phyloP scores from a whole-genome alignment of 164 flowering plant species.

The Tetracentron sinense region DNA sequence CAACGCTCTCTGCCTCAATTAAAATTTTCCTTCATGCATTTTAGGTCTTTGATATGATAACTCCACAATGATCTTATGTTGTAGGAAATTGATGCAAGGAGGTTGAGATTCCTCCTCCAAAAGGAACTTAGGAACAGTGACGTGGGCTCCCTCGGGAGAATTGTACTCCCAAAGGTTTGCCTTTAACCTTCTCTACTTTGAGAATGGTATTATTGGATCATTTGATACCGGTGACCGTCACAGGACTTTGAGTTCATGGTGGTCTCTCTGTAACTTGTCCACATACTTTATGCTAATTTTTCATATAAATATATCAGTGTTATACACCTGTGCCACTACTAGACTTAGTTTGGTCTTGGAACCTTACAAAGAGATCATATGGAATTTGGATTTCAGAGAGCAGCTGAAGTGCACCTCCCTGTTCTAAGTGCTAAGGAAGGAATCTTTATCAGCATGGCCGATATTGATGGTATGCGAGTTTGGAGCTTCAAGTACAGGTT shows the following conservation, averaged over 20 bases:
- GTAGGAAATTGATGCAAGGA: conserved; percentile 19
- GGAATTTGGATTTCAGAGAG: conserved; percentile 51
- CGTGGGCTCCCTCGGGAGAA: conserved; percentile 29
- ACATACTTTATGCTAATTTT: background rate
- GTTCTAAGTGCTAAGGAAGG: conserved; percentile 66
- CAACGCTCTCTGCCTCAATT: no score
- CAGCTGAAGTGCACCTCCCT: conserved; percentile 79
- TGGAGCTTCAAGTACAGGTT: conserved; percentile 92
- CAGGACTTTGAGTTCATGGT: background rate
- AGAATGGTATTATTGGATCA: conserved; percentile 2
- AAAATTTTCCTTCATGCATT: background rate
- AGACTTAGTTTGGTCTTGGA: background rate
- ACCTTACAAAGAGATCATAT: conserved; percentile 1
- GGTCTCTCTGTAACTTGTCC: background rate
- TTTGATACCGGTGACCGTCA: background rate
- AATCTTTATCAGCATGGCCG: conserved; percentile 61
- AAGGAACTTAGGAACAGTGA: conserved; percentile 32
- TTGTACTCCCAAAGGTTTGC: conserved; percentile 49
- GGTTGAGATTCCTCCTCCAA: conserved; percentile 25
- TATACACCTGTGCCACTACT: background rate
- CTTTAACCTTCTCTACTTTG: conserved; percentile 4
- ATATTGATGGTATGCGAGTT: conserved; percentile 59
- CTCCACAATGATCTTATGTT: conserved; percentile 1
- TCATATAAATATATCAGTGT: background rate
- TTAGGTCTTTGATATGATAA: background rate